phyloP scores from a whole-genome alignment of 495 filamentous ascomycete genomes.

The Aspergillus diversus region DNA sequence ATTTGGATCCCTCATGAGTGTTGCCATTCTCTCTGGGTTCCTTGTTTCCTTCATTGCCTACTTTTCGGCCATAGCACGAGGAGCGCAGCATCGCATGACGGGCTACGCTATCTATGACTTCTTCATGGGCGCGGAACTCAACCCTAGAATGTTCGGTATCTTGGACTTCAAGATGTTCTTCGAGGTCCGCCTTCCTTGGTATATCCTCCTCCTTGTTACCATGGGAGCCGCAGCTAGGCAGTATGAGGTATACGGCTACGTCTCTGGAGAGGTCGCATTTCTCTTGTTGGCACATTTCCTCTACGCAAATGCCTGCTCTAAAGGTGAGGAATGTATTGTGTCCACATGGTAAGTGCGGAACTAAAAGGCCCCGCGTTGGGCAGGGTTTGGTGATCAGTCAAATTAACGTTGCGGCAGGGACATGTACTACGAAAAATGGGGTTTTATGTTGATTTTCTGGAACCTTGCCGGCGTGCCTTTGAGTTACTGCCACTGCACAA shows the following conservation, averaged over 20 bases:
- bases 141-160: slow-evolving; percentile 91
- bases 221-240: slow-evolving; percentile 80
- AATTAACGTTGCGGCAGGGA: slow-evolving; percentile 57
- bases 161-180: slow-evolving; percentile 99
- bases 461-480: slow-evolving; percentile 95
- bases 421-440: slow-evolving; percentile 99
- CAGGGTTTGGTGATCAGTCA: background rate
- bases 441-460: slow-evolving; percentile 99
- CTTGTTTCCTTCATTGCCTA: slow-evolving; percentile 81
- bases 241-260: slow-evolving; percentile 88
- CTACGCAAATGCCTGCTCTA: slow-evolving; percentile 95
- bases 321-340: slow-evolving; percentile 93
- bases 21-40: slow-evolving; percentile 88
- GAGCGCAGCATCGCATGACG: slow-evolving; percentile 88
- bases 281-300: slow-evolving; percentile 91
- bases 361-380: background rate
- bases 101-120: slow-evolving; percentile 93
- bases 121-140: slow-evolving; percentile 98
- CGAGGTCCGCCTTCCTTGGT: slow-evolving; percentile 97
- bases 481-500: slow-evolving; percentile 94
- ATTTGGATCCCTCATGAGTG: slow-evolving; percentile 87
- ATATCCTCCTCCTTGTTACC: slow-evolving; percentile 81
- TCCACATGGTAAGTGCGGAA: slow-evolving; percentile 71
- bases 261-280: slow-evolving; percentile 87
- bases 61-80: slow-evolving; percentile 76